Conservation (phyloP, 78 protist genomes). For the Capsaspora owczarzaki region DNA sequence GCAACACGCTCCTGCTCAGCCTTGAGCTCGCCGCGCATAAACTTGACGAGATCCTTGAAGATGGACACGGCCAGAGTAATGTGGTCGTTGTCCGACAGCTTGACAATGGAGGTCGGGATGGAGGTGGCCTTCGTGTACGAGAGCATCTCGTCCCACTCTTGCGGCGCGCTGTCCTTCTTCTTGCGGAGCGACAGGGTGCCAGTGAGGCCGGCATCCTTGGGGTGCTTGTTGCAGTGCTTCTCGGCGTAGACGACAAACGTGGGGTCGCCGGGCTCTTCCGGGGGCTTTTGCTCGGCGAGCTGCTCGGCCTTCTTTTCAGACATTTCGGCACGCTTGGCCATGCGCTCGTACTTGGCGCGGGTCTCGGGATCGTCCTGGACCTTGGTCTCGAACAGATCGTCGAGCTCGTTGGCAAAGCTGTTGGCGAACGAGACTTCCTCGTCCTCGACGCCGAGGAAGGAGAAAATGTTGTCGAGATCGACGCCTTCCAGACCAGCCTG, state of each 20-base stretch:
- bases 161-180: background rate
- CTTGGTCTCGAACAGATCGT: too few relatives aligned
- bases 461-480: background rate
- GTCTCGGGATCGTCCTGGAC: background rate
- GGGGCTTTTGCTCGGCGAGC: too few relatives aligned
- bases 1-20: background rate
- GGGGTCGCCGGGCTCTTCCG: background rate
- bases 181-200: background rate
- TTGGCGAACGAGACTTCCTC: background rate
- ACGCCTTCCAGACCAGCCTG: background rate
- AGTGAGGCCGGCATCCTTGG: background rate
- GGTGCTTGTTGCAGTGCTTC: background rate
- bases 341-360: background rate
- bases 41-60: constrained; percentile 11
- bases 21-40: background rate
- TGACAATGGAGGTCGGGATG: constrained; percentile 22
- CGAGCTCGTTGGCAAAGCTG: background rate
- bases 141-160: background rate
- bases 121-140: background rate
- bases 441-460: background rate
- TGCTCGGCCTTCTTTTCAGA: background rate
- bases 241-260: background rate
- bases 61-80: constrained; percentile 3
- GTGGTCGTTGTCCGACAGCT: background rate
- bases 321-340: background rate